Evolutionary conservation across 345 rosid species (phyloP).

Genomic region (Eutrema yunnanense): DNA sequence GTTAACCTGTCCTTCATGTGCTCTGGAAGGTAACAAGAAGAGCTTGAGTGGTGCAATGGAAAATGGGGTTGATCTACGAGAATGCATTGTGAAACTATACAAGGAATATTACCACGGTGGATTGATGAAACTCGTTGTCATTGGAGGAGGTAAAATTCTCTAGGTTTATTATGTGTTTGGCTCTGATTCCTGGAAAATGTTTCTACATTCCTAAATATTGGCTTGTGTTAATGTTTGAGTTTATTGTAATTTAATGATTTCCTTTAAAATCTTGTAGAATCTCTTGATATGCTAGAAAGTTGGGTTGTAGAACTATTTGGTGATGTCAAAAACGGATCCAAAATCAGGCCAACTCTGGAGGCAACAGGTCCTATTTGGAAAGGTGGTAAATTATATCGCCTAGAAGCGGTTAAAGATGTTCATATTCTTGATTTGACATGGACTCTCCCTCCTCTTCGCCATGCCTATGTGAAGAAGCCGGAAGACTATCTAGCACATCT

Average conservation of each 20-base stretch:
- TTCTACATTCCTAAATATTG: not conserved
- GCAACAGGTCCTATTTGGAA: constrained; percentile 75
- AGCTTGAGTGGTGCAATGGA: constrained; percentile 84
- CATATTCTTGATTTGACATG: constrained; percentile 81
- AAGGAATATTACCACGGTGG: constrained; percentile 76
- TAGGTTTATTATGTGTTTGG: constrained; percentile 11
- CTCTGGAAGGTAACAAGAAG: constrained; percentile 76
- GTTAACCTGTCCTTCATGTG: constrained; percentile 17
- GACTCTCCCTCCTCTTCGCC: constrained; percentile 86
- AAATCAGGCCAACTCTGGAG: constrained; percentile 45
- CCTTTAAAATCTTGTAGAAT: constrained; percentile 48
- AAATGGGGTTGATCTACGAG: constrained; percentile 79
- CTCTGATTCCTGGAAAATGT: not conserved
- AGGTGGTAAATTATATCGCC: constrained; percentile 67
- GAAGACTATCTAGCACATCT: constrained; percentile 96
- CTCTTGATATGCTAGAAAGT: constrained; percentile 79
- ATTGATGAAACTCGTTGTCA: constrained; percentile 89
- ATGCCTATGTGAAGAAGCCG: constrained; percentile 81
- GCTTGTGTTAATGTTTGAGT: not conserved
- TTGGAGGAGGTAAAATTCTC: constrained; percentile 78
- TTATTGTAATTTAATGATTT: not conserved
- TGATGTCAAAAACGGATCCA: constrained; percentile 60
- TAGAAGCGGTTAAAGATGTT: constrained; percentile 89
- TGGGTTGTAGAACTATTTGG: constrained; percentile 85
- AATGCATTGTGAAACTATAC: constrained; percentile 61